Percentiles rank a stretch among this genome's conserved stretches.
phyloP scores from a whole-genome alignment of 257 asterid genomes.

The Plantago ovata region DNA sequence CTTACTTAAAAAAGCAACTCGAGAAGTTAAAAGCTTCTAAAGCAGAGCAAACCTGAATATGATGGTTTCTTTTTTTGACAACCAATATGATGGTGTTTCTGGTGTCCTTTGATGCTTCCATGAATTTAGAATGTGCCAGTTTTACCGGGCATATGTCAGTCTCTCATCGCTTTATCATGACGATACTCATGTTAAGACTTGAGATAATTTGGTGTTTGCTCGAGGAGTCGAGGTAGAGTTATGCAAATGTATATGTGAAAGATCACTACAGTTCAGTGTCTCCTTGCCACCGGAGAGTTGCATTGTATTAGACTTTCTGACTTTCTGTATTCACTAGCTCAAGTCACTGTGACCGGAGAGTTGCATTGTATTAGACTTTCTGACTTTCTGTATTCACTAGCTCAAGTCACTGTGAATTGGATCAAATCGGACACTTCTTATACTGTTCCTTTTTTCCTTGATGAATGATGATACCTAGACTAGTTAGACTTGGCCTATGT shows the following conservation, averaged over 20 bases:
- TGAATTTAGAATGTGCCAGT: not conserved
- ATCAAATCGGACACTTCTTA: no score
- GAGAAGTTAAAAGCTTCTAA: slow-evolving; percentile 85
- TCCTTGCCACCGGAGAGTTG: not conserved
- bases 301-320: not conserved
- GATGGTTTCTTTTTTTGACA: no score
- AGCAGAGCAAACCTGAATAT: slow-evolving; percentile 43
- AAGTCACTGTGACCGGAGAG: no score
- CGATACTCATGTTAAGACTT: no score
- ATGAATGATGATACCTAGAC: no score
- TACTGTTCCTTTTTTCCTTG: no score
- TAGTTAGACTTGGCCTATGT: no score
- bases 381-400: no score
- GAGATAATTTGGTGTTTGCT: no score
- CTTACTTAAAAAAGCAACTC: slow-evolving; percentile 80
- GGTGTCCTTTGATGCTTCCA: slow-evolving; percentile 4
- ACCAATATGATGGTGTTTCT: slow-evolving; percentile 26
- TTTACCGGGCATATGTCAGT: not conserved
- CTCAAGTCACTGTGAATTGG: no score
- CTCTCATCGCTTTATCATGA: no score
- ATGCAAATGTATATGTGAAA: not conserved
- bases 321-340: no score
- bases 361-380: not conserved
- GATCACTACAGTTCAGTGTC: not conserved
- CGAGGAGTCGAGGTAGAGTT: not conserved